Evolutionary conservation across 2,329 filamentous ascomycete genomes (phyloP), one percentile per base, ranked within the genome.

Genomic region (Nigrospora oryzae): DNA sequence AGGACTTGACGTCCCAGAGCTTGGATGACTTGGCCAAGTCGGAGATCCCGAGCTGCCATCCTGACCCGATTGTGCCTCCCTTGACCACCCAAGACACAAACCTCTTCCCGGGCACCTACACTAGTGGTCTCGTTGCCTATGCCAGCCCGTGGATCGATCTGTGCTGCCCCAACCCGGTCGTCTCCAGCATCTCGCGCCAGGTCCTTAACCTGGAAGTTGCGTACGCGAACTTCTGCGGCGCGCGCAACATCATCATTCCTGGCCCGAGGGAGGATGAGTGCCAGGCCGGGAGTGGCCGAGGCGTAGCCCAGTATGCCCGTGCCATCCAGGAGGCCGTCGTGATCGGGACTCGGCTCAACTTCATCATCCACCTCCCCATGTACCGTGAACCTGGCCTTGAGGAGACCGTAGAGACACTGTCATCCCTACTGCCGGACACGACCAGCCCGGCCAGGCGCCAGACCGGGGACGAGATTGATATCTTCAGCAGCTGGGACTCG

Each of bases 131-230:
- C 47, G 76, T 94, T 40, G 87, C 82, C 13, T 83, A 85, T 46
- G 81, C 81, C n/a, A 95, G 89, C 63, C 79, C 88, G 6, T 97
- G 91, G 91, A 91, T 95, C 53, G 90, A 97, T 60, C 69, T 97
- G 12, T 84, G 83, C 56, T 95, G 90, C 3, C 68, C 81, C 2
- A 85, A 96, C 62, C 86, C 89, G 7, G 65, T 91, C 50, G 83
- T 97, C 50, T 82, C 89, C 8, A 87, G 86, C 61, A 76, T 97
- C 47, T 96, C 91, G 33, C 81, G 87, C 38, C 91, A 96, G 66
- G 86, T 95, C 7, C 72, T 98, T 51, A 89, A 89, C 60, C 75
- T 95, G 35, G 93, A 98, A 62, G 77, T 97, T 40, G 86, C 89
- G 40, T 98, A 96, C 66, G 93, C 94, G 51, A 90, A 89, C 50